phyloP scores from a whole-genome alignment of 495 filamentous ascomycete species.

The Annulohypoxylon moriforme region DNA sequence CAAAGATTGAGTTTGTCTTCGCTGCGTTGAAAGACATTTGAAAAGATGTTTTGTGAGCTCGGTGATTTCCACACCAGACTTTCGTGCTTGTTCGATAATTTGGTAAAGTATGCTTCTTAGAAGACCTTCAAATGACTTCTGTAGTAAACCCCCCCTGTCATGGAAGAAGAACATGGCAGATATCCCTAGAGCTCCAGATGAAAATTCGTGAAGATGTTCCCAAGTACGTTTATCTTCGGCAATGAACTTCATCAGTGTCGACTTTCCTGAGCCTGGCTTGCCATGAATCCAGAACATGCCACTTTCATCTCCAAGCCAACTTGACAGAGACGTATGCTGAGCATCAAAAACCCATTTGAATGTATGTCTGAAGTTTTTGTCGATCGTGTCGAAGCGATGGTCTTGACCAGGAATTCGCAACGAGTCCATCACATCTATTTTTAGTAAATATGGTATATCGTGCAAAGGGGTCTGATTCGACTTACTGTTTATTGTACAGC shows the following conservation, averaged over 20 bases:
- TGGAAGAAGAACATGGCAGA: conserved; percentile 28
- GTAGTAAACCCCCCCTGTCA: conserved; percentile 20
- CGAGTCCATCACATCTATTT: not conserved
- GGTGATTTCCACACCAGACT: not conserved
- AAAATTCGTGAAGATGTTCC: conserved; percentile 29
- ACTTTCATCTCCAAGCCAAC: conserved; percentile 29
- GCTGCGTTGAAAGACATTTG: not conserved
- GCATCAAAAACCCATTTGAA: conserved; percentile 33
- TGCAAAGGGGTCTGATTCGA: not conserved
- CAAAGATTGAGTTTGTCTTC: not conserved
- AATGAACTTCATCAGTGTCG: conserved; percentile 46
- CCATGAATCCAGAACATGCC: conserved; percentile 44
- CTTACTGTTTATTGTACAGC: not conserved
- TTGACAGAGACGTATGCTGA: not conserved
- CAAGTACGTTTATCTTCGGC: conserved; percentile 26
- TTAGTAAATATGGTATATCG: not conserved
- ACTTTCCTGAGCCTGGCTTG: conserved; percentile 39
- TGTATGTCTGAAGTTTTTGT: conserved; percentile 14
- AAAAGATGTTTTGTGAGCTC: conserved; percentile 7
- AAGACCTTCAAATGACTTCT: conserved; percentile 39
- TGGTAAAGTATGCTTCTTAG: conserved; percentile 29
- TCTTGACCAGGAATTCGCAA: not conserved
- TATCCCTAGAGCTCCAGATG: not conserved
- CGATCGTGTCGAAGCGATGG: conserved; percentile 9
- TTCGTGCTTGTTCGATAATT: conserved; percentile 5